Evolutionary conservation across 306 rosid genomes (phyloP).

Genomic region (Malus fusca): DNA sequence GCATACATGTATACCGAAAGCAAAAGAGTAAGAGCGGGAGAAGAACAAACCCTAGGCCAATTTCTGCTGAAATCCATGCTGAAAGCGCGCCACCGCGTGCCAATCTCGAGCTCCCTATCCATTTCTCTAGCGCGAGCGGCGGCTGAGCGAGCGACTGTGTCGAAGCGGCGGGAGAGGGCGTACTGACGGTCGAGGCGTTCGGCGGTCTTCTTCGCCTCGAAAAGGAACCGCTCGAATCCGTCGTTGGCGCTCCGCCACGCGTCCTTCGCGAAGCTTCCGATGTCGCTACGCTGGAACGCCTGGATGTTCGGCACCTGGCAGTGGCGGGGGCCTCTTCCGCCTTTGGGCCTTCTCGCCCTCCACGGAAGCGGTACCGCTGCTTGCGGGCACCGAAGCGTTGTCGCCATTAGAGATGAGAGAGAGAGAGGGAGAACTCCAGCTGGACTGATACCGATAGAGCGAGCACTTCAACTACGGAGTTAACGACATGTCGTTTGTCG

Average conservation of each 20-base stretch:
- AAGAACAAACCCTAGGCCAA: slow-evolving; percentile 64
- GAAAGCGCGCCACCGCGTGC: slow-evolving; percentile 60
- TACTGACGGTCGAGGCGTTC: slow-evolving; percentile 78
- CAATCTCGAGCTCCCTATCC: slow-evolving; percentile 81
- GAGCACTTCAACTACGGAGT: not conserved
- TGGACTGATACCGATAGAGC: not conserved
- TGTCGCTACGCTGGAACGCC: slow-evolving; percentile 53
- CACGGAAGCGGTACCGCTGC: slow-evolving; percentile 12
- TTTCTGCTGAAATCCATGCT: slow-evolving; percentile 62
- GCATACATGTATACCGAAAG: not conserved
- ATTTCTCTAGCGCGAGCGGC: slow-evolving; percentile 61
- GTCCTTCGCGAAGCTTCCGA: slow-evolving; percentile 47
- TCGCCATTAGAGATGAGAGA: slow-evolving; percentile 21
- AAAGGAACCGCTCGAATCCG: slow-evolving; percentile 64
- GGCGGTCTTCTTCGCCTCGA: slow-evolving; percentile 79
- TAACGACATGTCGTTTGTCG: not conserved
- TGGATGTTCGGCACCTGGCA: slow-evolving; percentile 19
- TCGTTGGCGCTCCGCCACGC: slow-evolving; percentile 87
- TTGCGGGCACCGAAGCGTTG: slow-evolving; percentile 26
- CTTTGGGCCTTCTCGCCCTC: not conserved
- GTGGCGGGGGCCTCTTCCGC: not conserved
- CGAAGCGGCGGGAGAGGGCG: slow-evolving; percentile 43
- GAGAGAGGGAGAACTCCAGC: not conserved
- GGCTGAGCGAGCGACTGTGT: slow-evolving; percentile 44
- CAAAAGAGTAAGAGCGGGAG: not conserved